phyloP scores from a whole-genome alignment of 805 yeast species.

The Wickerhamomyces rabaulensis region DNA sequence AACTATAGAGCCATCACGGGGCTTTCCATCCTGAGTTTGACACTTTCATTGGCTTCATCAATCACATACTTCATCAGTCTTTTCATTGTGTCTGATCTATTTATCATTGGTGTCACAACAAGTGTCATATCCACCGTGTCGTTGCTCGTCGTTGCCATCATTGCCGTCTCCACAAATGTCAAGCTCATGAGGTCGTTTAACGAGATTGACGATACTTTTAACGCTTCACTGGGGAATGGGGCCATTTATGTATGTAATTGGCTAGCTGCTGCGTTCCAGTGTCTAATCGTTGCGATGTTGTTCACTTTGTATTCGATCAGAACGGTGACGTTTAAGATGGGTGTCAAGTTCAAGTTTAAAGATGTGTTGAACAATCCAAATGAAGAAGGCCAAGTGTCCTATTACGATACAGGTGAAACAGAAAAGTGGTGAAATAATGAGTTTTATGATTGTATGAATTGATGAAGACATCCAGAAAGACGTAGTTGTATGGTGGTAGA shows the following conservation, averaged over 20 bases:
- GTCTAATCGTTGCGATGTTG: constrained; percentile 2
- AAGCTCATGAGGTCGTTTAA: neutral
- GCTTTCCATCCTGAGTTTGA: constrained; percentile 1
- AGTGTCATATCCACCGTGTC: constrained; percentile 2
- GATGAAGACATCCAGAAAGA: too few relatives aligned
- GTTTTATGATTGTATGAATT: too few relatives aligned
- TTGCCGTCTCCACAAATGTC: constrained; percentile 1
- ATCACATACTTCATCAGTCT: constrained; percentile 3
- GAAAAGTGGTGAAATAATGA: neutral
- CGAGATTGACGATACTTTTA: neutral
- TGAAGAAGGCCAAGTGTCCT: neutral
- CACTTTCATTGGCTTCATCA: constrained; percentile 1
- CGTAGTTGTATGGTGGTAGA: too few relatives aligned
- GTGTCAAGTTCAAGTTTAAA: constrained; percentile 3
- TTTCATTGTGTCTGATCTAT: constrained; percentile 1
- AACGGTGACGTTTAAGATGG: constrained; percentile 2
- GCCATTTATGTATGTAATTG: constrained; percentile 4
- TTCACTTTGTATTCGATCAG: neutral
- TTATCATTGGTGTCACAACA: constrained; percentile 3
- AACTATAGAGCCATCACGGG: constrained; percentile 2
- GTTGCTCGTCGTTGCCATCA: constrained; percentile 2
- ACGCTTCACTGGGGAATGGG: constrained; percentile 2
- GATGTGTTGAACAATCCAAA: neutral
- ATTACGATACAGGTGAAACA: neutral
- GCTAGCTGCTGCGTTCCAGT: constrained; percentile 6